Base-by-base conservation (phyloP, 768 basidiomycete genomes). In the Kwoniella dendrophila region DNA sequence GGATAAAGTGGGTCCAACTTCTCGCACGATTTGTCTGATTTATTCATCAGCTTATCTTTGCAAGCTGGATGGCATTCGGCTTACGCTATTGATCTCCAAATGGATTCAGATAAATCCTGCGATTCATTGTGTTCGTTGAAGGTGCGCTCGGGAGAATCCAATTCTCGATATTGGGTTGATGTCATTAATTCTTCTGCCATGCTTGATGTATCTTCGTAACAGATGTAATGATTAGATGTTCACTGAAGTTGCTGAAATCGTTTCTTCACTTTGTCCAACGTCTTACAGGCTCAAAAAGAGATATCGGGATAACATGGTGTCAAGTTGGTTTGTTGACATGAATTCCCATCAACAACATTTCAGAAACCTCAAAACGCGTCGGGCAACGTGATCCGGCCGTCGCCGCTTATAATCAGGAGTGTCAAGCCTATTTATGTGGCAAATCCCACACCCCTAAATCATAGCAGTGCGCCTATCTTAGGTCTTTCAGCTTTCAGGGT, bases 1-100 rank as follows among this genome's bases (percentile, higher is more conserved):
- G 4, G 41, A 66, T 36, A 75, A 50, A 8, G 36, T 71, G 11
- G 69, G 66, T 50, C 66, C 71, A 3, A 68, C 66, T 52, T 75
- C 71, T 2, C 63, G 47, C 5, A 73, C 59, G 43, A 70, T 63
- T 34, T 57, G 41, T 62, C 33, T 44, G 33, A 18, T 10, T 26
- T 49, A 24, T 10, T 11, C 41, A 43, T 34, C 29, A 43, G 27
- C 41, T 10, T 26, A 43, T 8, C 18, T 18, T 1, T 20, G 3
- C 22, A 12, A 29, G 18, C 14, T 51, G 26, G 1, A 1, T 33
- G 16, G 14, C n/a, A 24, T n/a, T 10, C 7, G 11, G 45, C 24
- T 26, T 22, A 51, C 49, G 49, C 49, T 27, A 54, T 20, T 16
- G 53, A 63, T 20, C 57, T 52, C 72, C 72, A 73, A 45, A 49